These are phyloP conservation scores for Serendipita sp. DNA, from an alignment of 768 basidiomycete species.

Conservation along the genomic window DNA sequence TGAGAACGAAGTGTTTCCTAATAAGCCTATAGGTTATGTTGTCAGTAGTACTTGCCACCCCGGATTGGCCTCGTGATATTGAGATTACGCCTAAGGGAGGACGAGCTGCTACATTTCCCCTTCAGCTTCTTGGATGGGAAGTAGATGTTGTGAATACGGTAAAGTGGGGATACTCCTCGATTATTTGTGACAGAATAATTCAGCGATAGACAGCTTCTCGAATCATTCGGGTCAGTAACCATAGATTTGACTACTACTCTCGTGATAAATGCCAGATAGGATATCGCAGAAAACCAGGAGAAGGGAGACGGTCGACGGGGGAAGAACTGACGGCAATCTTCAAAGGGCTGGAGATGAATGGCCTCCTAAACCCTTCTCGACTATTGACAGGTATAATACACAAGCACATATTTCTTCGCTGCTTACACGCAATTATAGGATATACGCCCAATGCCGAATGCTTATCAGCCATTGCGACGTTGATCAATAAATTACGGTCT, in stretches of 20 bases:
- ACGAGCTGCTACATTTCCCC: slow-evolving; percentile 43
- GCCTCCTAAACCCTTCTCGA: slow-evolving; percentile 51
- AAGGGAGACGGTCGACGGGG: slow-evolving; percentile 58
- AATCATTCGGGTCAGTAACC: slow-evolving; percentile 65
- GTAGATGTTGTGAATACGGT: slow-evolving; percentile 54
- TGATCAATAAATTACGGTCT: slow-evolving; percentile 44
- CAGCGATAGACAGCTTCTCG: slow-evolving; percentile 44
- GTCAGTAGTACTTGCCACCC: neutral
- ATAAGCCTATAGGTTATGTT: neutral
- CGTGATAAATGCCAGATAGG: neutral
- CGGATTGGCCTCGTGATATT: no score
- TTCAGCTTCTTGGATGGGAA: slow-evolving; percentile 65
- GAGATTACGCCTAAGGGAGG: slow-evolving; percentile 18
- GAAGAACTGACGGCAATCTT: slow-evolving; percentile 66
- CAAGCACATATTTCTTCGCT: neutral
- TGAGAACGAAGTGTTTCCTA: neutral
- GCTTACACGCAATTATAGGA: slow-evolving; percentile 26
- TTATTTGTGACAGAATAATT: neutral
- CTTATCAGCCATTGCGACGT: slow-evolving; percentile 43
- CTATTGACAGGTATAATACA: slow-evolving; percentile 53
- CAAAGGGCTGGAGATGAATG: slow-evolving; percentile 52
- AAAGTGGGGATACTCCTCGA: neutral
- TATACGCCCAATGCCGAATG: slow-evolving; percentile 80
- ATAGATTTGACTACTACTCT: neutral
- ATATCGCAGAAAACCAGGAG: slow-evolving; percentile 56